Conservation (phyloP, 345 rosid genomes). For the Citrus cavaleriei region DNA sequence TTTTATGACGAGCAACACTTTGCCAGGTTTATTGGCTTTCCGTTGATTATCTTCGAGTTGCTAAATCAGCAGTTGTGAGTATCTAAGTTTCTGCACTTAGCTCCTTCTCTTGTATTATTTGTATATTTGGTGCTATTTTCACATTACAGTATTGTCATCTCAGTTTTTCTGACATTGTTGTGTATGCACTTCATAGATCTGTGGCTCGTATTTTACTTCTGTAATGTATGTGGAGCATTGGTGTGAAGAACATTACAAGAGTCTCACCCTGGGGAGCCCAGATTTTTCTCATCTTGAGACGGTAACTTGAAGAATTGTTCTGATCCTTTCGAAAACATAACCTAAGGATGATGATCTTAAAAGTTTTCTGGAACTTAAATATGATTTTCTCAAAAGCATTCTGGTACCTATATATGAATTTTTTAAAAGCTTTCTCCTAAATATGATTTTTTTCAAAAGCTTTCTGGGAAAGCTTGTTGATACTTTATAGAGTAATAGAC, state of each 20-base stretch:
- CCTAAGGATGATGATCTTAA: neutral
- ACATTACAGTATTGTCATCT: neutral
- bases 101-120: neutral
- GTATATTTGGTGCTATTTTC: neutral
- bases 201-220: slow-evolving; percentile 85
- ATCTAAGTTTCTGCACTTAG: neutral
- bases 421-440: neutral
- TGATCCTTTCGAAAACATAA: neutral
- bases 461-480: neutral
- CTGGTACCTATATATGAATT: no score
- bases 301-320: slow-evolving; percentile 43
- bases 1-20: slow-evolving; percentile 11
- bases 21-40: slow-evolving; percentile 90
- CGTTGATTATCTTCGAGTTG: slow-evolving; percentile 78
- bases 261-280: slow-evolving; percentile 76
- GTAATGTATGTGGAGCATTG: slow-evolving; percentile 91
- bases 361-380: neutral
- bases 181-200: slow-evolving; percentile 41
- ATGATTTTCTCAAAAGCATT: no score
- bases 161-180: slow-evolving; percentile 4
- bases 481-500: neutral
- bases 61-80: slow-evolving; percentile 88
- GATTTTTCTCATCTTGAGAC: slow-evolving; percentile 81
- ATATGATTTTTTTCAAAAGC: no score
- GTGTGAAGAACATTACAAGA: slow-evolving; percentile 84